Evolutionary conservation across 495 filamentous ascomycete species (phyloP).

Genomic region (Lepidopterella palustris): DNA sequence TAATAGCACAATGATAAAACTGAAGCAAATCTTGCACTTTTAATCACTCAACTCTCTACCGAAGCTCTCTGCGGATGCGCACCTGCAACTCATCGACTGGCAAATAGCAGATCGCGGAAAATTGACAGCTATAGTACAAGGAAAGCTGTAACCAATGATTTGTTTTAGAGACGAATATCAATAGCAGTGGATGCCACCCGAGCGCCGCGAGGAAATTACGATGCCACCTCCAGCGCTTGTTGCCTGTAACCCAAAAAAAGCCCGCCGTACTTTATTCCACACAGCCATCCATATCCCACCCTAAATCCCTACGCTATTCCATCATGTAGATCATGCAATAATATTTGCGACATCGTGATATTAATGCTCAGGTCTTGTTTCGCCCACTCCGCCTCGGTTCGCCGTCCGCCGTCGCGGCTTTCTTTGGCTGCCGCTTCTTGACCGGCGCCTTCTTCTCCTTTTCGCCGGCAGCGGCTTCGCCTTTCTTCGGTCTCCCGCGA

Average conservation of each 20-base stretch:
- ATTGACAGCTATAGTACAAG: slow-evolving; percentile 12
- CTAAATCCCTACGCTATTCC: background rate
- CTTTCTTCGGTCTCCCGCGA: slow-evolving; percentile 42
- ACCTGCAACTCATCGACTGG: background rate
- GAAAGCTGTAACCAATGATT: background rate
- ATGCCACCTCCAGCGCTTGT: slow-evolving; percentile 2
- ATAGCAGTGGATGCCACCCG: slow-evolving; percentile 10
- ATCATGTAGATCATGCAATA: background rate
- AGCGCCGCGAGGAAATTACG: background rate
- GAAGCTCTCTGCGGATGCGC: slow-evolving; percentile 3
- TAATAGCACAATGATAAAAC: background rate
- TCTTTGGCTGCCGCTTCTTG: slow-evolving; percentile 35
- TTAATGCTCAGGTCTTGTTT: slow-evolving; percentile 23
- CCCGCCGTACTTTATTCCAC: background rate
- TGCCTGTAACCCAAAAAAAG: background rate
- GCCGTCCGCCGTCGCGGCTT: slow-evolving; percentile 37
- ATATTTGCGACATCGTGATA: background rate
- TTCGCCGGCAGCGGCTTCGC: slow-evolving; percentile 15
- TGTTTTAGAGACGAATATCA: slow-evolving; percentile 1
- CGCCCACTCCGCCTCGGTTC: slow-evolving; percentile 35
- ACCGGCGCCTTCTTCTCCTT: slow-evolving; percentile 33
- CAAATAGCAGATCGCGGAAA: slow-evolving; percentile 1
- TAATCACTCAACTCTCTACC: slow-evolving; percentile 5
- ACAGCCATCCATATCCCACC: background rate
- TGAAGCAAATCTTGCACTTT: slow-evolving; percentile 5